Evolutionary conservation across 2,329 filamentous ascomycete genomes (phyloP), one percentile per base, ranked within the genome.

Genomic region (Xylaria sp.): DNA sequence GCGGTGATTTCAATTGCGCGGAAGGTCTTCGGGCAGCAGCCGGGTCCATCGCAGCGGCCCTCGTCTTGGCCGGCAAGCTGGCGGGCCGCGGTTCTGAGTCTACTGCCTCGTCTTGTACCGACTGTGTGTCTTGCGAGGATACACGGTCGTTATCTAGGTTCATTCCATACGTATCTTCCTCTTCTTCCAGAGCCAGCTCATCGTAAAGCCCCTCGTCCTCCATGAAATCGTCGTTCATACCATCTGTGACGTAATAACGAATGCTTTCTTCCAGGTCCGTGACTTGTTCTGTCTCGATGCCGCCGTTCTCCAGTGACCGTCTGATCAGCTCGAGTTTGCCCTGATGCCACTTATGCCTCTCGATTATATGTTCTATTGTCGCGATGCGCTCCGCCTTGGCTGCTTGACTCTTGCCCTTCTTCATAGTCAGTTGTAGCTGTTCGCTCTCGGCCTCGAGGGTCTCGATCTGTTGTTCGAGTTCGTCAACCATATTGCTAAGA

Each of bases 171-270:
- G 89, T 86, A 66, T 93, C 94, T 79, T 97, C 96, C 76, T 98
- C 96, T 75, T 97, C 94, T 70, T 97, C 91, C 51, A 99, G 88
- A 76, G 94, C 92, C 65, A 98, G 87, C 64, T 97, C 95, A 78
- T 99, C 94, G 83, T 98, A 99, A 81, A 99, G 91, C 72, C 89
- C 91, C 76, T 99, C 96, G 79, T 98, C 94, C 76, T 97, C 94
- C 80, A 93, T 91, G 81, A 93, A 98, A 78, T 98, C 95, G 54
- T 93, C 88, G 73, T 93, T 93, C 82, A 92, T 90, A 74, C 94
- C 94, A 79, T 96, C 94, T 63, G 94, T 90, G 58, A 98, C 94
- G 79, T 98, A 99, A 82, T 97, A 97, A 75, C 91, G 91, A 80
- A 99, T 98, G 79, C 89, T 91, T 74, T 98, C 95, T 79, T 97